Conservation (phyloP, 2,329 filamentous ascomycete species). For the Hymenoscyphus linearis region DNA sequence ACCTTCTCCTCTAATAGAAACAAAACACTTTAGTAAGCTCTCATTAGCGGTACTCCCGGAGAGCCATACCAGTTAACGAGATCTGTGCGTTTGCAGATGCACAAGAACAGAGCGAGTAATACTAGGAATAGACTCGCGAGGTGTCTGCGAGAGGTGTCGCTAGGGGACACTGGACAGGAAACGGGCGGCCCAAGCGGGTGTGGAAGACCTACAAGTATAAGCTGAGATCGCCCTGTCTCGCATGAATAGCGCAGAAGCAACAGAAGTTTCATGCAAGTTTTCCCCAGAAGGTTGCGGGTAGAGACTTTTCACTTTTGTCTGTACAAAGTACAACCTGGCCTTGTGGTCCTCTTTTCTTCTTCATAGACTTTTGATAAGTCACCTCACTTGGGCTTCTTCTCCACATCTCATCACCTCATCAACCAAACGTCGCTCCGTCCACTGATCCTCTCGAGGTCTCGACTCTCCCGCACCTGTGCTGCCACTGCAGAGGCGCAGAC, state of each 20-base stretch:
- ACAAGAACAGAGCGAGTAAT: too few relatives aligned
- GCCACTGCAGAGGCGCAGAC: too few relatives aligned
- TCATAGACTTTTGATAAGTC: too few relatives aligned
- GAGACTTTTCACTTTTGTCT: not conserved
- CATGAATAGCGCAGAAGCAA: slow-evolving; percentile 1
- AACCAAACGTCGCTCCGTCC: too few relatives aligned
- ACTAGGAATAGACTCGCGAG: too few relatives aligned
- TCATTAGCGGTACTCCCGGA: not conserved
- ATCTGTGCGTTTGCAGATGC: slow-evolving; percentile 4
- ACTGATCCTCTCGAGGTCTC: too few relatives aligned
- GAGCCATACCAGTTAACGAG: not conserved
- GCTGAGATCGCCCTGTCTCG: slow-evolving; percentile 1
- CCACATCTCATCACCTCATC: too few relatives aligned
- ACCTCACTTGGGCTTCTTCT: too few relatives aligned
- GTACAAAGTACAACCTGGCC: not conserved
- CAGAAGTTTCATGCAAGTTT: slow-evolving; percentile 1
- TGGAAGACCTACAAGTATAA: not conserved
- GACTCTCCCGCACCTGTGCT: too few relatives aligned
- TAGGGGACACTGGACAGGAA: not conserved
- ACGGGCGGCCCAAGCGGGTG: slow-evolving; percentile 4
- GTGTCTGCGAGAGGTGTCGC: not conserved
- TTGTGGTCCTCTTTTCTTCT: not conserved
- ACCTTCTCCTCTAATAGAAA: not conserved
- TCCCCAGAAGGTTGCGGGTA: not conserved
- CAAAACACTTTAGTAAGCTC: not conserved